Conservation (phyloP, 768 basidiomycete genomes). For the Xerocomellus amylosporus region DNA sequence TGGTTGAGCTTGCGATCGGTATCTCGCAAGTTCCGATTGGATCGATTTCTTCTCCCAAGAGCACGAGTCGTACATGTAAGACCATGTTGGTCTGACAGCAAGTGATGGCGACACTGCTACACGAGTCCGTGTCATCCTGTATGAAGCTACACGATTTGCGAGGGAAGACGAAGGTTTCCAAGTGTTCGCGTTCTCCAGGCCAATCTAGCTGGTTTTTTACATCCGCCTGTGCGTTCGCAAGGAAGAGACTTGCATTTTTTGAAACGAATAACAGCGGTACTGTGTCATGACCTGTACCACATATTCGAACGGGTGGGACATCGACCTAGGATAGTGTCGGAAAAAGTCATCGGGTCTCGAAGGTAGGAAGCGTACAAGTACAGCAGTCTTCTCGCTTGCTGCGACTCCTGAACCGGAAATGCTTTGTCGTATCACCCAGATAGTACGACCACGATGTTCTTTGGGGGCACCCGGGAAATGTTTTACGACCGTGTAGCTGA, state of each 20-base stretch:
- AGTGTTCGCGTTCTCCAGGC: constrained; percentile 26
- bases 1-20: constrained; percentile 10
- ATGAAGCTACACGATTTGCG: constrained; percentile 29
- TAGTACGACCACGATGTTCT: constrained; percentile 45
- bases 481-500: constrained; percentile 56
- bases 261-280: constrained; percentile 34
- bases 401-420: constrained; percentile 34
- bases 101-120: constrained; percentile 14
- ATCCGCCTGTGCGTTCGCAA: constrained; percentile 29
- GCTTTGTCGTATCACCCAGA: constrained; percentile 63
- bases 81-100: constrained; percentile 20
- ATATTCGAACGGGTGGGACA: constrained; percentile 39
- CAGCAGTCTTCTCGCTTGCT: constrained; percentile 40
- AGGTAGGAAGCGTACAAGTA: constrained; percentile 40
- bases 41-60: constrained; percentile 20
- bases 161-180: constrained; percentile 33
- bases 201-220: constrained; percentile 25
- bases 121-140: constrained; percentile 11
- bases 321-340: constrained; percentile 38
- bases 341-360: constrained; percentile 5
- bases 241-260: constrained; percentile 32
- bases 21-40: constrained; percentile 22
- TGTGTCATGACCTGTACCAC: constrained; percentile 28
- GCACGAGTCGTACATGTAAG: constrained; percentile 23
- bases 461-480: constrained; percentile 43